Percentiles rank a stretch among this genome's conserved stretches.
phyloP scores from a whole-genome alignment of 2,329 filamentous ascomycete genomes.

The Xylaria sp. region DNA sequence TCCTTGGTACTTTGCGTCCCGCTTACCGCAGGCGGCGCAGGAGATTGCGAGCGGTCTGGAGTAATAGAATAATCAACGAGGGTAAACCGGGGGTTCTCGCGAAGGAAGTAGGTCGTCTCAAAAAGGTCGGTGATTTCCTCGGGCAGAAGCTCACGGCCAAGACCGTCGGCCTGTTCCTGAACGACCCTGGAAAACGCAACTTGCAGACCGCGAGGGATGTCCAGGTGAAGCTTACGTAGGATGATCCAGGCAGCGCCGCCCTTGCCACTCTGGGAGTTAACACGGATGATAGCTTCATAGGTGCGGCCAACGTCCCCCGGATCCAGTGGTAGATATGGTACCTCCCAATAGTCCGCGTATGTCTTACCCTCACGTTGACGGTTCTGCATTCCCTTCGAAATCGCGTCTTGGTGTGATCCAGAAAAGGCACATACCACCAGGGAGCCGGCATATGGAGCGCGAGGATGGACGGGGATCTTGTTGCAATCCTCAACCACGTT shows the following conservation, averaged over 20 bases:
- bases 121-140: conserved; percentile 88
- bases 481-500: conserved; percentile 90
- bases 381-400: conserved; percentile 82
- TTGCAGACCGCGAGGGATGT: conserved; percentile 91
- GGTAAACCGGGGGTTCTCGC: conserved; percentile 83
- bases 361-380: background rate
- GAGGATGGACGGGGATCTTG: conserved; percentile 91
- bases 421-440: conserved; percentile 94
- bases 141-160: conserved; percentile 85
- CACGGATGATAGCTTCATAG: conserved; percentile 96
- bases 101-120: conserved; percentile 87
- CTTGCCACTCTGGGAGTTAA: conserved; percentile 97
- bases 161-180: conserved; percentile 80
- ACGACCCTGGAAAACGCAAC: conserved; percentile 90
- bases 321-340: conserved; percentile 93
- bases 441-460: conserved; percentile 89
- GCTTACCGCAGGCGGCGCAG: conserved; percentile 69
- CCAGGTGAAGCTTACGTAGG: conserved; percentile 85
- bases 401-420: conserved; percentile 93
- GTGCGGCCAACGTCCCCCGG: conserved; percentile 92
- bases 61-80: conserved; percentile 93
- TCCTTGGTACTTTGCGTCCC: conserved; percentile 82
- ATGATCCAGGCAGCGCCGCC: conserved; percentile 96
- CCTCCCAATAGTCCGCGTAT: conserved; percentile 78
- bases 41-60: conserved; percentile 81